Conservation (phyloP, 2,329 filamentous ascomycete genomes). For the Ophiosphaerella narmari region DNA sequence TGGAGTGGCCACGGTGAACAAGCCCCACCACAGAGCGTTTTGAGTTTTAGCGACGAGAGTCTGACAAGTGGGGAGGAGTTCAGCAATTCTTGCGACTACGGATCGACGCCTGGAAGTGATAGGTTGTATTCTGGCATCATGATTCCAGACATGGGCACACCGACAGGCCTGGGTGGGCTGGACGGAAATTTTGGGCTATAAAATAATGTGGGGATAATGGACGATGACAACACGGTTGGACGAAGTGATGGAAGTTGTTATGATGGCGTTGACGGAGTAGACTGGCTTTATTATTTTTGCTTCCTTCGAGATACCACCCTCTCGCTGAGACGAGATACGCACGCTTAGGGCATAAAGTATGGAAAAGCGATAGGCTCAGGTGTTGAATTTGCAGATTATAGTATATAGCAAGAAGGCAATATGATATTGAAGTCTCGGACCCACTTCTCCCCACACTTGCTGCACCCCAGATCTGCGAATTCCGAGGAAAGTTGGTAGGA, state of each 20-base stretch:
- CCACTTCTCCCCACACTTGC: no score
- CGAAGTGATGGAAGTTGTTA: no score
- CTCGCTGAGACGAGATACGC: slow-evolving; percentile 20
- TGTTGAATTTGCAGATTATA: no score
- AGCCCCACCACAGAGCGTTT: slow-evolving; percentile 56
- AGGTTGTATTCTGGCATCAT: slow-evolving; percentile 42
- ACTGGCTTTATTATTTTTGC: slow-evolving; percentile 1
- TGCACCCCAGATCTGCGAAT: no score
- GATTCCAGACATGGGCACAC: slow-evolving; percentile 41
- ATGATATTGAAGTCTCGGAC: no score
- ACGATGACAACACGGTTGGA: slow-evolving; percentile 4
- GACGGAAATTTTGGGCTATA: slow-evolving; percentile 50
- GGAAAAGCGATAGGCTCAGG: background rate
- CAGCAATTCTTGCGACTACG: slow-evolving; percentile 35
- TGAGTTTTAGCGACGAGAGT: slow-evolving; percentile 65
- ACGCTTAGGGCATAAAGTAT: background rate
- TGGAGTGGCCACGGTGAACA: slow-evolving; percentile 32
- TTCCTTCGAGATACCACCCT: slow-evolving; percentile 29
- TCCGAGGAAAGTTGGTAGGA: no score
- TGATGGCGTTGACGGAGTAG: slow-evolving; percentile 1
- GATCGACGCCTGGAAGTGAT: slow-evolving; percentile 36
- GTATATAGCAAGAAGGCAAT: no score
- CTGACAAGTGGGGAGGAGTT: slow-evolving; percentile 58
- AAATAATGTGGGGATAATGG: slow-evolving; percentile 1
- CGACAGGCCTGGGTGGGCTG: slow-evolving; percentile 40